Percentiles rank a stretch among this genome's conserved stretches.
Evolutionary conservation across 2,329 filamentous ascomycete genomes (phyloP).

Genomic region (Diaporthe sp.): DNA sequence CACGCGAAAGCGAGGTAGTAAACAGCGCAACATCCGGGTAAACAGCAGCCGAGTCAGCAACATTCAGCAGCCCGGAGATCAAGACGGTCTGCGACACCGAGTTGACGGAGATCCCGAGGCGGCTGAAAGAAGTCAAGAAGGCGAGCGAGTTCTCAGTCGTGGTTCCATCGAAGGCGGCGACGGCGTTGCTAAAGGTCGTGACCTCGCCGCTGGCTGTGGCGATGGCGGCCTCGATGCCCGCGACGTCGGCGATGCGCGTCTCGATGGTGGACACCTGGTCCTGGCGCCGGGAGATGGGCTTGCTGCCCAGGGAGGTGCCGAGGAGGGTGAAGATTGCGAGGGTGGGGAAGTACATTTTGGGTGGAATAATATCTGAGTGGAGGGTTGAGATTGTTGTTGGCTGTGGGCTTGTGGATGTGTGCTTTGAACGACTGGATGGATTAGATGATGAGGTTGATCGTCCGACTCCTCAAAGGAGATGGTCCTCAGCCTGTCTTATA

Average conservation of each 20-base stretch:
- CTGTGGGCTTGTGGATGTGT: neutral
- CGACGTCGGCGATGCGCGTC: neutral
- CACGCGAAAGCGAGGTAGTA: neutral
- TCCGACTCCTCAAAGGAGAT: neutral
- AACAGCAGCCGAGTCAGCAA: conserved; percentile 5
- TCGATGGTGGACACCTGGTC: neutral
- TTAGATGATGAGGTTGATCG: neutral
- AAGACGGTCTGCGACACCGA: conserved; percentile 2
- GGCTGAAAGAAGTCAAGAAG: conserved; percentile 3
- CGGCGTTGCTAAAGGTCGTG: neutral
- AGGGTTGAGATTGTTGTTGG: neutral
- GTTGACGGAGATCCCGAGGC: neutral
- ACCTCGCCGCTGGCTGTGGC: neutral
- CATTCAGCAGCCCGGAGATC: neutral
- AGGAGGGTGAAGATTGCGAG: conserved; percentile 7
- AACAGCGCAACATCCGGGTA: conserved; percentile 15
- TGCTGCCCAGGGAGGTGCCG: neutral
- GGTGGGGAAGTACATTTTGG: neutral
- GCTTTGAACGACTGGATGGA: neutral
- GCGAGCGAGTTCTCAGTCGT: neutral
- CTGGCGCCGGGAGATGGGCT: neutral
- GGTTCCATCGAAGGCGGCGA: conserved; percentile 4
- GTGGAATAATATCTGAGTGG: too few relatives aligned
- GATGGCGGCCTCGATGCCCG: neutral
- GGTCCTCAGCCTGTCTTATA: neutral